Evolutionary conservation across 176 grass and related monocot species (phyloP), one percentile per base, ranked within the genome.

Genomic region (Triticum timopheevii): DNA sequence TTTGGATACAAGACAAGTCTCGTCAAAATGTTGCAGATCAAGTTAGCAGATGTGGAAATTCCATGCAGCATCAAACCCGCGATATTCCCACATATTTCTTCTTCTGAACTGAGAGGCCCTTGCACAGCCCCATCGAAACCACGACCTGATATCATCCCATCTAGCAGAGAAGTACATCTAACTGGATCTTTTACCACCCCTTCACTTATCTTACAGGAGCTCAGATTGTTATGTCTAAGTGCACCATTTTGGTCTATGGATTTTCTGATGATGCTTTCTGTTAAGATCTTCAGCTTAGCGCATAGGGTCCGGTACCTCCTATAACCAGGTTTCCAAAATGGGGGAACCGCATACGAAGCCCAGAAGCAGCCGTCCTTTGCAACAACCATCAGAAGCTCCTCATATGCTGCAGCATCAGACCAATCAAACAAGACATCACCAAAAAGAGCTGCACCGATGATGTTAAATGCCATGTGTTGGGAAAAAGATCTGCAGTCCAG

Each of bases 31-130:
- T 74, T 93, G 82, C 73, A 69, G 70, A 99, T 85, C 80, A 99
- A 84, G 45, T 88, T 97, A 79, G 90, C 90, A 81, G 80, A 87
- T 82, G 97, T 76, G 49, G 93, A 83, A 80, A 88, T 89, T 90
- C 97, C 94, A 90, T 99, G 97, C 85, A 99, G 94, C 94, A 99
- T 99, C 87, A 96, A 87, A 73, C 82, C 92, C 56, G 90, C 75
- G 27, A 99, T 85, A 69, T 94, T 94, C 65, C 90, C 97, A 97
- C 85, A 93, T 69, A 83, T 77, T 87, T 97, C 95, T 75, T 97
- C 90, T 80, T 92, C 69, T 68, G 86, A 92, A 83, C 65, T 64
- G 65, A 87, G 67, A 87, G 69, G 13, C 36, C 86, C 80, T 80
- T 89, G 83, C 75, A 56, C 77, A 24, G 86, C 77, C 75, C 86